phyloP scores from a whole-genome alignment of 805 yeast species.

The Saturnispora galanensis region DNA sequence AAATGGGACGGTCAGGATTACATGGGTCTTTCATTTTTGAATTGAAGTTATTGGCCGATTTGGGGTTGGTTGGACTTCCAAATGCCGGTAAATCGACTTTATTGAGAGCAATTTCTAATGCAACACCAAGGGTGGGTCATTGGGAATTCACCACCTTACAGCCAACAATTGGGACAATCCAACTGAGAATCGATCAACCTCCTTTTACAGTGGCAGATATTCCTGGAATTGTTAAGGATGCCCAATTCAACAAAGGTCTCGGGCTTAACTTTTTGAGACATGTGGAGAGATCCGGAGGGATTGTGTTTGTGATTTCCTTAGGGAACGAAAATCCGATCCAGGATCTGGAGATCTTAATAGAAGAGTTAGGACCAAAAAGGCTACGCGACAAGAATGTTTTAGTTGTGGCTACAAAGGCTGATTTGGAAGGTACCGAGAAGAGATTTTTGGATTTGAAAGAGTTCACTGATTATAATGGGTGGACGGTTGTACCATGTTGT shows the following conservation, averaged over 20 bases:
- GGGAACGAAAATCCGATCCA: constrained; percentile 56
- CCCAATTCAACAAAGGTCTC: constrained; percentile 78
- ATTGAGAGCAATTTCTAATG: constrained; percentile 76
- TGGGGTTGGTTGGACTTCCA: constrained; percentile 91
- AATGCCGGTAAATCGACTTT: constrained; percentile 95
- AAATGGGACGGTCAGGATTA: constrained; percentile 63
- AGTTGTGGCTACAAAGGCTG: constrained; percentile 93
- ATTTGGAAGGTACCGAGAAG: constrained; percentile 44
- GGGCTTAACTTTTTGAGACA: constrained; percentile 90
- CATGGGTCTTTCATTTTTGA: constrained; percentile 67
- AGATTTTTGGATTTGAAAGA: constrained; percentile 37
- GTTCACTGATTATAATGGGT: constrained; percentile 34
- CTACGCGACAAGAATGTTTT: constrained; percentile 52
- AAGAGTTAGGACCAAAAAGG: constrained; percentile 63
- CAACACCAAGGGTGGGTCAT: constrained; percentile 86
- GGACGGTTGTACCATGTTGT: constrained; percentile 80
- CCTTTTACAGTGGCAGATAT: constrained; percentile 94
- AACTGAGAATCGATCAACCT: constrained; percentile 49
- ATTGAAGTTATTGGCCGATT: constrained; percentile 79
- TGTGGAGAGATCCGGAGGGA: constrained; percentile 82
- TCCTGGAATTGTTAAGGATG: constrained; percentile 91
- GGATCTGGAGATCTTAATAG: constrained; percentile 53
- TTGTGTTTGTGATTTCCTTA: constrained; percentile 77
- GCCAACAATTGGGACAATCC: constrained; percentile 87
- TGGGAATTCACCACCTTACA: constrained; percentile 95